Evolutionary conservation across 257 asterid genomes (phyloP).

Genomic region (Jacaranda copaia): DNA sequence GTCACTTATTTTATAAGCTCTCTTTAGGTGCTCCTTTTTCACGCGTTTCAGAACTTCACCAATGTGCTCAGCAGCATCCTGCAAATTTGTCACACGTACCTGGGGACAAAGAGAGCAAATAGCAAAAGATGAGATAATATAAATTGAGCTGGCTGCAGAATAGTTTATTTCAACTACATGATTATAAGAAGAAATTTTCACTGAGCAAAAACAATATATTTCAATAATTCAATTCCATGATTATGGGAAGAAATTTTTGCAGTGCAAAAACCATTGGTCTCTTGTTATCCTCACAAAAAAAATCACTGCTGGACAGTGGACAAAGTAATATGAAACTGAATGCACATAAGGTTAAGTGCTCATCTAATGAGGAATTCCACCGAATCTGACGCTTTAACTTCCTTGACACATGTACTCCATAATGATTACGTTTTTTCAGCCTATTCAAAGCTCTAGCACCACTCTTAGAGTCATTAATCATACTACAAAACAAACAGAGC

Average conservation of each 20-base stretch:
- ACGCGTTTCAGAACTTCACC: conserved; percentile 94
- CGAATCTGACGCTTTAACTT: not conserved
- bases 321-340: not conserved
- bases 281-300: not conserved
- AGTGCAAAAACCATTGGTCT: not conserved
- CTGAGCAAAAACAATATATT: not conserved
- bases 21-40: conserved; percentile 76
- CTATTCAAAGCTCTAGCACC: no score
- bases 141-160: not conserved
- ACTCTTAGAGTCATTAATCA: no score
- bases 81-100: conserved; percentile 95
- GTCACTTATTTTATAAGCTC: conserved; percentile 82
- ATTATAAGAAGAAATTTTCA: not conserved
- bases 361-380: not conserved
- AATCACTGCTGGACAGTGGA: not conserved
- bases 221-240: no score
- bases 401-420: no score
- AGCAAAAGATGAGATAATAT: not conserved
- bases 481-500: no score
- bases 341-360: not conserved
- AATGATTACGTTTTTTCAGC: no score
- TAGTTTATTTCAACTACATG: not conserved
- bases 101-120: conserved; percentile 32
- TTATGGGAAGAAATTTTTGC: not conserved
- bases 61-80: conserved; percentile 95